Conservation (phyloP, 176 grass and related monocot species). For the Musa beccarii region DNA sequence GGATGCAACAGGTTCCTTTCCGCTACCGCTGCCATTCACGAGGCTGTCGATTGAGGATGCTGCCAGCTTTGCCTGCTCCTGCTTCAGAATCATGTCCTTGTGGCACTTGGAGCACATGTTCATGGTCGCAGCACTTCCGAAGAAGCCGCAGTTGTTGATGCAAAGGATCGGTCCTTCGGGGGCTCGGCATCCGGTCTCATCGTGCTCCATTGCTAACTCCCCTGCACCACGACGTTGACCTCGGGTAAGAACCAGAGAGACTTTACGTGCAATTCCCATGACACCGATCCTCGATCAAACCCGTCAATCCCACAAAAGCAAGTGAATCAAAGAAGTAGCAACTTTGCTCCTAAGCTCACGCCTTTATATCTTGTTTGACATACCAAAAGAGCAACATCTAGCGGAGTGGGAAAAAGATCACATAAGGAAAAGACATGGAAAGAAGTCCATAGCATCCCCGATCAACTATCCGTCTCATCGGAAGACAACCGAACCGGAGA, state of each 20-base stretch:
- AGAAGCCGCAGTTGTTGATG: constrained; percentile 96
- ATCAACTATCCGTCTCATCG: too few species aligned
- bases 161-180: constrained; percentile 78
- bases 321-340: too few species aligned
- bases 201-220: constrained; percentile 58
- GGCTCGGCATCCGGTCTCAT: constrained; percentile 69
- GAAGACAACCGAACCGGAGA: too few species aligned
- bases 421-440: too few species aligned
- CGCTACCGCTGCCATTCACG: constrained; percentile 32
- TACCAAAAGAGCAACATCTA: too few species aligned
- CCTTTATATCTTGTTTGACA: too few species aligned
- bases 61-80: constrained; percentile 62
- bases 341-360: too few species aligned
- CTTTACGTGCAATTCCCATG: neutral
- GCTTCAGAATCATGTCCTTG: constrained; percentile 68
- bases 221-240: neutral
- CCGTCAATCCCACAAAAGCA: too few species aligned
- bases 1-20: constrained; percentile 31
- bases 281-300: too few species aligned
- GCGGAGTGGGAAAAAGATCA: too few species aligned
- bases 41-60: constrained; percentile 76
- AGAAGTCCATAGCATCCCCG: too few species aligned
- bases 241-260: constrained; percentile 4
- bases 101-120: constrained; percentile 99
- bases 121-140: constrained; percentile 67